Evolutionary conservation across 2,329 filamentous ascomycete species (phyloP).

Genomic region (Paraconiothyrium brasiliense): DNA sequence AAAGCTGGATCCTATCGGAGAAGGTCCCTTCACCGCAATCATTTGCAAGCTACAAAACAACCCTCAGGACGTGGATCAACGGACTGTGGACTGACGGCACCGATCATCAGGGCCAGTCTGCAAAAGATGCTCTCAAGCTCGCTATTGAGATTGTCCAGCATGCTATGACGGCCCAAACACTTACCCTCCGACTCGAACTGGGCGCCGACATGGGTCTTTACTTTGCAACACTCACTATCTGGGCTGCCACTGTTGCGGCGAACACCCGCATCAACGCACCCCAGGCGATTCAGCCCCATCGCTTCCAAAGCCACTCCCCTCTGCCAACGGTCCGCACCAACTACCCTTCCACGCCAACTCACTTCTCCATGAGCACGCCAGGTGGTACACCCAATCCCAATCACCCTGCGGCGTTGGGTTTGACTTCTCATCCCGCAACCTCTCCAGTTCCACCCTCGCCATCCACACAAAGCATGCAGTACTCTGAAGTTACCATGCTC

Average conservation of each 20-base stretch:
- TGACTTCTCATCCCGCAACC: slow-evolving; percentile 21
- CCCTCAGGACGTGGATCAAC: slow-evolving; percentile 49
- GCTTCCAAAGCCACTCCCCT: slow-evolving; percentile 32
- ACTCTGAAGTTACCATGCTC: slow-evolving; percentile 32
- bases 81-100: slow-evolving; percentile 34
- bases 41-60: slow-evolving; percentile 43
- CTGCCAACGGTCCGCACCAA: slow-evolving; percentile 20
- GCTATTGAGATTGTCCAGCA: slow-evolving; percentile 40
- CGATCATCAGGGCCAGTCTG: slow-evolving; percentile 22
- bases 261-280: slow-evolving; percentile 27
- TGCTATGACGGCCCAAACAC: slow-evolving; percentile 30
- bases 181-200: slow-evolving; percentile 30
- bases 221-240: slow-evolving; percentile 47
- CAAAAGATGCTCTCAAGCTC: slow-evolving; percentile 37
- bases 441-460: slow-evolving; percentile 29
- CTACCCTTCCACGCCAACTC: slow-evolving; percentile 18
- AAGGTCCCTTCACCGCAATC: slow-evolving; percentile 48
- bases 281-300: slow-evolving; percentile 20
- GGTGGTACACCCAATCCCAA: slow-evolving; percentile 21
- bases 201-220: slow-evolving; percentile 49
- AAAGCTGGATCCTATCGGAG: slow-evolving; percentile 57
- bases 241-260: slow-evolving; percentile 44
- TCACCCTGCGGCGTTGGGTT: slow-evolving; percentile 23
- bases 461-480: slow-evolving; percentile 28
- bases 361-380: slow-evolving; percentile 17